Base-by-base conservation (phyloP, 164 flowering plant genomes). In the Umbellularia californica region DNA sequence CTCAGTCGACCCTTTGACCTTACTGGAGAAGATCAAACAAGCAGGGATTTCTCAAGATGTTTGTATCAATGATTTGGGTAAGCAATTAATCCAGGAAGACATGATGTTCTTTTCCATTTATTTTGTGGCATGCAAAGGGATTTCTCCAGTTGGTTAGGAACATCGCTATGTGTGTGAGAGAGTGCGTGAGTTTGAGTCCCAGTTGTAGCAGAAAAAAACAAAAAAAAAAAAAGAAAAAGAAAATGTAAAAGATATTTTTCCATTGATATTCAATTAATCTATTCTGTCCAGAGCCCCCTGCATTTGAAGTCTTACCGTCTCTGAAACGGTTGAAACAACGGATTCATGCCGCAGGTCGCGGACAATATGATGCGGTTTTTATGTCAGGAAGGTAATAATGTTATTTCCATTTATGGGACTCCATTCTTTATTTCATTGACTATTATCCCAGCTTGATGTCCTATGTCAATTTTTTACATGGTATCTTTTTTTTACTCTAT, bases 51-150 rank as follows among this genome's bases (percentile, higher is more conserved):
- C 97, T 72, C 98, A 92, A 87, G 93, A 90, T 86, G 89, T 87
- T 77, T 95, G 99, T 70, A 85, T 95, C 73, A 95, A 95, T 82
- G 99, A 95, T 87, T 81, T 95, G 72, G 98, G 98, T 91, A 88
- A 50, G 87, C 3, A 15, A 1, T 35, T 28, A 15, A 5, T 17
- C 20, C 63, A 7, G 14, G 23, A 50, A 41, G 2, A 24, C 9
- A 27, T 62, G 27, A 19, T 35, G 9, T 15, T 55, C 55, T 19
- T 63, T 55, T 75, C 66, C 62, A 7, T 70, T 23, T 50, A 24
- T 33, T 22, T 68, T 67, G 4, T 12, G 13, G 19, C 62, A 52
- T 23, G 19, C 35, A 30, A 30, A 41, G 10, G 47, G 47, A 5
- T 5, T 41, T 41, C 47, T 41, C 47, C 11, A 41, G 47, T 41